A percentile compares a stretch with the other conserved stretches of the same genome.
phyloP scores from a whole-genome alignment of 1,284 basidiomycete species.

The Microbotryomycetes sp. region DNA sequence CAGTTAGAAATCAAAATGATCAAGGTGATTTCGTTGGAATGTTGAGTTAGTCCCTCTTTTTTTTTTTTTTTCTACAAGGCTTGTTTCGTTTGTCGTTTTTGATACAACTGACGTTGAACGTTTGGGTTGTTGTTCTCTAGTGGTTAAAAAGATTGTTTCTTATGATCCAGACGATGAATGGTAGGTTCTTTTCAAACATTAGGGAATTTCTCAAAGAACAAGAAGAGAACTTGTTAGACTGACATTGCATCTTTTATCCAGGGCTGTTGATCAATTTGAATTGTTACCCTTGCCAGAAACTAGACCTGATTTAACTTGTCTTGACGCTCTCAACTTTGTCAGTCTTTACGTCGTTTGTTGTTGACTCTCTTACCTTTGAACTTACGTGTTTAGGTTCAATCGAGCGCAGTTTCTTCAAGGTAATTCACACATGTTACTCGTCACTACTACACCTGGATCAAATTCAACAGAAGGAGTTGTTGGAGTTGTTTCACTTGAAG shows the following conservation, averaged over 20 bases:
- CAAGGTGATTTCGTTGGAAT: conserved; percentile 41
- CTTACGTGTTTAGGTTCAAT: conserved; percentile 43
- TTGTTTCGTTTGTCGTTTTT: no score
- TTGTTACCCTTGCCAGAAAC: conserved; percentile 44
- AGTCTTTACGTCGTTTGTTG: neutral
- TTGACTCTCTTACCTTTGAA: neutral
- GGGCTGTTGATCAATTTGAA: conserved; percentile 39
- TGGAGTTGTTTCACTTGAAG: conserved; percentile 45
- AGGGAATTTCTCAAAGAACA: no score
- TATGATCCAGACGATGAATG: conserved; percentile 78
- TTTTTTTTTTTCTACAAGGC: no score
- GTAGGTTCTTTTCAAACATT: no score
- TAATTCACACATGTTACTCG: conserved; percentile 41
- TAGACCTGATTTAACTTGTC: conserved; percentile 46
- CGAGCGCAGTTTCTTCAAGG: conserved; percentile 44
- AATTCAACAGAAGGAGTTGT: conserved; percentile 36
- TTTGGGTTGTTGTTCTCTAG: neutral
- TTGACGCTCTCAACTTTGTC: conserved; percentile 44
- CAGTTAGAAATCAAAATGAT: conserved; percentile 39
- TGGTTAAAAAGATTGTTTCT: conserved; percentile 59
- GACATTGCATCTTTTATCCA: no score
- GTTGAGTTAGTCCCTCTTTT: conserved; percentile 27
- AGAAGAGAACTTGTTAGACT: no score
- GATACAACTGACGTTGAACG: neutral
- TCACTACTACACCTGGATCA: conserved; percentile 39